Evolutionary conservation across 495 filamentous ascomycete species (phyloP), one percentile per base, ranked within the genome.

Genomic region (Talaromyces adpressus): DNA sequence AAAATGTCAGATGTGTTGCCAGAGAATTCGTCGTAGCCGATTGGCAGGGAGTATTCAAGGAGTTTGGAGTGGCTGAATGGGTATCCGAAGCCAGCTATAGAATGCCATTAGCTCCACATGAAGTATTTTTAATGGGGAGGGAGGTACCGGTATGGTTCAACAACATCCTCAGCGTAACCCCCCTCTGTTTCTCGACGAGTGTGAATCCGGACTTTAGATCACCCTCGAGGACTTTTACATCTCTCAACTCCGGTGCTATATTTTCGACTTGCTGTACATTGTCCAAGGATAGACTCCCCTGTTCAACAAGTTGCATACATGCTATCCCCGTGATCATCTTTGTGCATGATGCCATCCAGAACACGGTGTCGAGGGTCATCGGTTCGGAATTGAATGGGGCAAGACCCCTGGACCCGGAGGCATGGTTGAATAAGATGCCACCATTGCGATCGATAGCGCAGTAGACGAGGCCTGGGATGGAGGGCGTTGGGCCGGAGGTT

Each of bases 151-250:
- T 86, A 72, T 86, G 85, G 22, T 65, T 75, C 29, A 87, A 64
- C 49, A 87, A 66, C 83, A 86, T 86, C 59, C 83, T 71, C 61
- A 87, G 64, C 1, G 84, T 86, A 57, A 87, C 85, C 2, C 73
- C 70, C 9, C 68, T 76, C 62, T 81, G 78, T 71, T 83, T 84
- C 32, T 79, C 74, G 45, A 76, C 73, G 47, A 82, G 65, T 51
- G 59, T 75, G 22, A 65, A 58, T 6, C 57, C 58, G 16, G 18
- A 53, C 4, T 62, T 41, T 16, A 77, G 74, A 58, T 80, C 70
- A 47, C 69, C 71, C 53, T 77, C 69, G 22, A 83, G 64, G 0
- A 83, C 76, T 62, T 80, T 74, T 6, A 81, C 64, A 18, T 71
- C 70, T 62, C 70, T 75, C 62, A 85, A 64, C 66, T 84, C 82